Evolutionary conservation across 106 monocot species (phyloP).

Genomic region (Platanthera guangdongensis): DNA sequence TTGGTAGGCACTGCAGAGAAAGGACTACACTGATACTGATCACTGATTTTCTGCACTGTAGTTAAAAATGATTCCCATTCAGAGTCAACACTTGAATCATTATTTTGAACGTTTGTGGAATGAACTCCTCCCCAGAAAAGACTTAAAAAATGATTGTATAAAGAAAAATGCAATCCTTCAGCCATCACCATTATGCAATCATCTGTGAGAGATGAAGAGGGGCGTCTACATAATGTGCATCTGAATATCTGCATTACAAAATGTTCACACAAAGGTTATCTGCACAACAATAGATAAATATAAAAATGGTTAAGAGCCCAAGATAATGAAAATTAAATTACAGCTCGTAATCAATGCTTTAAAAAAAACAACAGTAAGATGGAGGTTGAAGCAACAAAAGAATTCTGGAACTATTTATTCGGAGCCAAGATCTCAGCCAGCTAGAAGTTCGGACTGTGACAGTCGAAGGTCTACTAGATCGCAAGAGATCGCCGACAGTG

Average conservation of each 20-base stretch:
- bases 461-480: too few relatives aligned
- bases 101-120: conserved; percentile 29
- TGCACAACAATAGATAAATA: not conserved
- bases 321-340: not conserved
- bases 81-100: conserved; percentile 39
- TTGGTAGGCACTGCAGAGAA: conserved; percentile 12
- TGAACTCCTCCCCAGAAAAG: conserved; percentile 57
- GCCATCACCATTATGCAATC: conserved; percentile 80
- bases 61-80: conserved; percentile 74
- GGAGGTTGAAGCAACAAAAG: not conserved
- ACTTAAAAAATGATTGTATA: conserved; percentile 48
- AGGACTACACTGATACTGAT: conserved; percentile 21
- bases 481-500: too few relatives aligned
- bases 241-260: conserved; percentile 59
- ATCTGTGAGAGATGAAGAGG: conserved; percentile 57
- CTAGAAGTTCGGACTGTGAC: too few relatives aligned
- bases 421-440: too few relatives aligned
- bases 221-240: conserved; percentile 55
- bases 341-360: not conserved
- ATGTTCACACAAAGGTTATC: not conserved
- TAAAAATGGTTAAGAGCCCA: not conserved
- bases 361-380: not conserved
- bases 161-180: conserved; percentile 59
- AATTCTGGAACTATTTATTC: not conserved
- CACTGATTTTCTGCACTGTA: conserved; percentile 44